These are phyloP conservation scores for Venturia carpophila DNA, from an alignment of 2,329 filamentous ascomycete species.

Conservation along the genomic window DNA sequence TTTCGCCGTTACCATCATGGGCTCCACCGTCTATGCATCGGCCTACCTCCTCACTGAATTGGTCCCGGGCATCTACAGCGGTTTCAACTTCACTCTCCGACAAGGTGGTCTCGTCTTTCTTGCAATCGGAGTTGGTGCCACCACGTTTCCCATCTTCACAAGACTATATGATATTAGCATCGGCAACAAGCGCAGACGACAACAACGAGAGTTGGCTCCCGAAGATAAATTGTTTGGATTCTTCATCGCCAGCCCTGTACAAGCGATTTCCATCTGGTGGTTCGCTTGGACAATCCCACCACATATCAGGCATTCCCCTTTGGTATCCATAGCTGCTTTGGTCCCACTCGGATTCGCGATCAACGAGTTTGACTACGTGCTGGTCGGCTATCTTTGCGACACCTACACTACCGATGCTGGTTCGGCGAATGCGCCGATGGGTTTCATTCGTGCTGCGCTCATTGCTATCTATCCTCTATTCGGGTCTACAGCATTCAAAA, in stretches of 20 bases:
- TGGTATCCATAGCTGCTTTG: slow-evolving; percentile 1
- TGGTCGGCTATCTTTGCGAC: slow-evolving; percentile 7
- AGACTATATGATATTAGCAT: not conserved
- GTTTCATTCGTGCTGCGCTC: slow-evolving; percentile 2
- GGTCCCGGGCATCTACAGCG: not conserved
- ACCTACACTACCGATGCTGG: slow-evolving; percentile 9
- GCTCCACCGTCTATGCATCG: not conserved
- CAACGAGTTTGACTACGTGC: slow-evolving; percentile 15
- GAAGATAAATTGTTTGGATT: slow-evolving; percentile 15
- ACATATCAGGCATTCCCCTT: not conserved
- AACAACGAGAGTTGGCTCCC: not conserved
- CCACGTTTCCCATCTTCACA: not conserved
- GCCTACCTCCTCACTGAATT: slow-evolving; percentile 11
- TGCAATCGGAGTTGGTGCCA: not conserved
- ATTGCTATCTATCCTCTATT: slow-evolving; percentile 1
- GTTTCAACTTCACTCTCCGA: not conserved
- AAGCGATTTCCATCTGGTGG: slow-evolving; percentile 2
- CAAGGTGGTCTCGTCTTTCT: slow-evolving; percentile 6
- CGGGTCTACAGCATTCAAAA: slow-evolving; percentile 4
- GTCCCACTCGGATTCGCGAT: slow-evolving; percentile 11
- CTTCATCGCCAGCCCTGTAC: not conserved
- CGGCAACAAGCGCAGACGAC: not conserved
- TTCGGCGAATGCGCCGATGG: slow-evolving; percentile 3
- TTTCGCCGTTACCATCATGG: slow-evolving; percentile 5
- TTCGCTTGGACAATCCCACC: slow-evolving; percentile 16